Conservation (phyloP, 1,139 yeast species). For the Suzukiozyma palmioleophila region DNA sequence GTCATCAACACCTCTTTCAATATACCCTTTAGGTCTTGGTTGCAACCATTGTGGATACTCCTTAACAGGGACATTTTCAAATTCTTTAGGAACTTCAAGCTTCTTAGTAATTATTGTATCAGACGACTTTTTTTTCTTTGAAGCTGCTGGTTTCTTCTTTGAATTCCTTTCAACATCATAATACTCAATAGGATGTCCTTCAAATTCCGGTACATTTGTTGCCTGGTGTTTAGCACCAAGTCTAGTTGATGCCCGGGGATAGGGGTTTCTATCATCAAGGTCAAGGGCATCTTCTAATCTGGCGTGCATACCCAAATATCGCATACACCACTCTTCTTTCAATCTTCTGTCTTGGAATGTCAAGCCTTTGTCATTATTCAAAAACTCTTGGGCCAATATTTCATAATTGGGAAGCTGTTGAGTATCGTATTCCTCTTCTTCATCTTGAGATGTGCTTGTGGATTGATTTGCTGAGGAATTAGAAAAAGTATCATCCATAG, state of each 20-base stretch:
- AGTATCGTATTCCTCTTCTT: conserved; percentile 8
- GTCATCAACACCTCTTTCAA: conserved; percentile 81
- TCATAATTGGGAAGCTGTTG: conserved; percentile 52
- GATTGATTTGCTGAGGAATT: conserved; percentile 3
- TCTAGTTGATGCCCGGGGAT: conserved; percentile 78
- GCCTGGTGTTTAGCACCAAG: conserved; percentile 76
- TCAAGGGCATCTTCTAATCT: conserved; percentile 77
- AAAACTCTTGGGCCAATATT: conserved; percentile 51
- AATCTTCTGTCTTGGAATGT: conserved; percentile 46
- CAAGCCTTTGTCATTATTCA: conserved; percentile 38
- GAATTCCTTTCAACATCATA: conserved; percentile 42
- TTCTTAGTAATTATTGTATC: conserved; percentile 20
- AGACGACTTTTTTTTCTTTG: conserved; percentile 16
- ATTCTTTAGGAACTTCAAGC: conserved; percentile 48
- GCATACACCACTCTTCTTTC: conserved; percentile 72
- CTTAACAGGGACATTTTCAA: conserved; percentile 29
- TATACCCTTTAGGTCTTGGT: conserved; percentile 71
- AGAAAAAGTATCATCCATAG: conserved; percentile 6
- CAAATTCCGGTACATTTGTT: conserved; percentile 61
- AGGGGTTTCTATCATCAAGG: conserved; percentile 68
- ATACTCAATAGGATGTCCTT: conserved; percentile 57
- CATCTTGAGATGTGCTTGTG: conserved; percentile 6
- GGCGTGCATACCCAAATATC: conserved; percentile 78
- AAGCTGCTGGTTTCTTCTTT: conserved; percentile 13
- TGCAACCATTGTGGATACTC: conserved; percentile 75